Evolutionary conservation across 2,329 filamentous ascomycete species (phyloP), one percentile per base, ranked within the genome.

Genomic region (Diaporthe amygdali): DNA sequence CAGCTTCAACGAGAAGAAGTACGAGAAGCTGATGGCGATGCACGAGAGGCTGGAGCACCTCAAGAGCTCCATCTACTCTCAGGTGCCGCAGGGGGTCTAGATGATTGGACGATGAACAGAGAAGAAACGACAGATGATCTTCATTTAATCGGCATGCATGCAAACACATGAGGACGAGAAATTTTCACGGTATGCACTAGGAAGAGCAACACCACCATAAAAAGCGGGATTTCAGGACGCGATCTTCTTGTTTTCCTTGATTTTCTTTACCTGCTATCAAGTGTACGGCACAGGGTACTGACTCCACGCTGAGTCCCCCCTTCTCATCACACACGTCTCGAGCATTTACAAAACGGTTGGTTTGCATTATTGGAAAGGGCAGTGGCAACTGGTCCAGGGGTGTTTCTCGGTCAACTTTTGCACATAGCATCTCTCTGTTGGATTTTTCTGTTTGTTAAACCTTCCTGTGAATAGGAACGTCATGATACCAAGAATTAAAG

Each of bases 1-100:
- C 46, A 83, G 89, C 64, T 88, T 89, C 3, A 84, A 85, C 0
- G 81, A 85, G 70, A 82, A 86, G 20, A 86, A 88, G 76, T 78
- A 91, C 66, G 81, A 81, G 7, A 78, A 86, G 59, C 78, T 92
- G 55, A 75, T 86, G 37, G 84, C 87, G 17, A 88, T 91, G 88
- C 86, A 88, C 69, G 80, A 84, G 34, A 82, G 85, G 41, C 80
- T 92, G 59, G 82, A 85, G 74, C 74, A 74, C n/a, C 86, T 91
- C 85, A 92, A 92, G 83, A 82, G 78, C 74, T 84, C 89, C 71
- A 91, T 92, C 54, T 87, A 89, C 75, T 51, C 69, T 34, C 69
- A 73, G 64, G 70, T 73, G 25, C 69, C 80, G 79, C 74, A 83
- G 85, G 69, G 78, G 83, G 78, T 77, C 81, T 77, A 56, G 25